A percentile compares a stretch with the other conserved stretches of the same genome.
phyloP scores from a whole-genome alignment of 768 basidiomycete genomes.

The Arthromyces matolae region DNA sequence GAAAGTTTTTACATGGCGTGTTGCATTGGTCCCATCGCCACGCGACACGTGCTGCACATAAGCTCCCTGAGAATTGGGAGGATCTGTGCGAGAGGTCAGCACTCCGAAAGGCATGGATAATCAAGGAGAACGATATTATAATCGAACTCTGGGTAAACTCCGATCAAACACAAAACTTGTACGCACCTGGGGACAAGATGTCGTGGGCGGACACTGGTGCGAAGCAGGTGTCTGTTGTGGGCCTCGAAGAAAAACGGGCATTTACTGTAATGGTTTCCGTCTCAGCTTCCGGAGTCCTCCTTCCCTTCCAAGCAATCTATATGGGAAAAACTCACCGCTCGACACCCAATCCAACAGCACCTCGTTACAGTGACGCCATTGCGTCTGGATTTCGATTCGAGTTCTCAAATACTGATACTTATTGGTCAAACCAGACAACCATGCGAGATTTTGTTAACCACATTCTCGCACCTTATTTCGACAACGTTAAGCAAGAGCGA shows the following conservation, averaged over 20 bases:
- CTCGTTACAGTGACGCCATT: conserved; percentile 18
- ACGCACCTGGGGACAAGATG: conserved; percentile 23
- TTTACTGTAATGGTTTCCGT: conserved; percentile 25
- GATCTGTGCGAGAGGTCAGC: conserved; percentile 12
- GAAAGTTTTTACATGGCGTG: conserved; percentile 2
- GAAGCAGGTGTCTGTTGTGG: neutral
- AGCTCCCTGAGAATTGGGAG: conserved; percentile 2
- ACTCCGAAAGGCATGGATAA: conserved; percentile 22
- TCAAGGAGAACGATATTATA: conserved; percentile 30
- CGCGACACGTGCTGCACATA: conserved; percentile 28
- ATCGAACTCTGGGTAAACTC: conserved; percentile 27
- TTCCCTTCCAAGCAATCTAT: conserved; percentile 28
- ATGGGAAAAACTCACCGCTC: conserved; percentile 21
- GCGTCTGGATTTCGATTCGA: conserved; percentile 19
- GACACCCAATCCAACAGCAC: conserved; percentile 14
- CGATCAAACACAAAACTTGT: conserved; percentile 33
- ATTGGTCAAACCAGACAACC: conserved; percentile 25
- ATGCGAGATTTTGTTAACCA: conserved; percentile 20
- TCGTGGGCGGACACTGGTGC: neutral
- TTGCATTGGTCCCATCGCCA: conserved; percentile 23
- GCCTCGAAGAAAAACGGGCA: neutral
- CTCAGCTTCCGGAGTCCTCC: neutral
- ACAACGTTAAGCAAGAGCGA: conserved; percentile 8
- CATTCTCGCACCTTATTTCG: conserved; percentile 22
- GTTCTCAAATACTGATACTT: conserved; percentile 19